Evolutionary conservation across 768 basidiomycete species (phyloP), one percentile per base, ranked within the genome.

Genomic region (Pulveroboletus sp.): DNA sequence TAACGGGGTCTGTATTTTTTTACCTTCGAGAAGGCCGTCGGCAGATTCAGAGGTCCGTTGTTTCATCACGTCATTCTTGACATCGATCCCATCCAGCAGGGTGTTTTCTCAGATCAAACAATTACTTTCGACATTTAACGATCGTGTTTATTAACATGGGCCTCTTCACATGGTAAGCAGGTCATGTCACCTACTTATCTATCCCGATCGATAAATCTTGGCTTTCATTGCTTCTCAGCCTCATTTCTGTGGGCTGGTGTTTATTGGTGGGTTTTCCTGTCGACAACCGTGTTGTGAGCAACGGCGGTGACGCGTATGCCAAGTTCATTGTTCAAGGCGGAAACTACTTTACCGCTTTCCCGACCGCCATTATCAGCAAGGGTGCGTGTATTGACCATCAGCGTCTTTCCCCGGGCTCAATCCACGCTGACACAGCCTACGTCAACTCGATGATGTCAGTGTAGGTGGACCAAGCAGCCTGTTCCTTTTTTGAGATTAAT

Each of bases 1-100:
- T 60, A 16, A 58, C 58, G 6, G 59, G 47, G 2, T 58, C 59
- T 11, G 55, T 53, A 8, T 53, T 58, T 20, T 61, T 61, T 27
- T 60, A 60, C 23, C 51, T 60, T 45, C 56, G 59, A 17, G 55
- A 32, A 25, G 46, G 59, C 0, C 48, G 46, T 20, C 40, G 42
- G 34, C 46, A 25, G n/a, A 4, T 58, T 32, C 45, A 20, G 16
- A 49, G 40, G 59, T 60, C 29, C 4, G n/a, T 19, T 9, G 5
- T 10, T n/a, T n/a, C n/a, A n/a, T n/a, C n/a, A 6, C 12, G 13
- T 29, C 10, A 29, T n/a, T n/a, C 27, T 27, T 27, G 25, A 9
- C 2, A 29, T 29, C 8, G 5, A 29, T 29, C 2, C 2, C 27
- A 9, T 29, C 12, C 8, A 9, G 8, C 8, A 29, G 27, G 9